Conservation (phyloP, 345 rosid genomes). For the Draba incana region DNA sequence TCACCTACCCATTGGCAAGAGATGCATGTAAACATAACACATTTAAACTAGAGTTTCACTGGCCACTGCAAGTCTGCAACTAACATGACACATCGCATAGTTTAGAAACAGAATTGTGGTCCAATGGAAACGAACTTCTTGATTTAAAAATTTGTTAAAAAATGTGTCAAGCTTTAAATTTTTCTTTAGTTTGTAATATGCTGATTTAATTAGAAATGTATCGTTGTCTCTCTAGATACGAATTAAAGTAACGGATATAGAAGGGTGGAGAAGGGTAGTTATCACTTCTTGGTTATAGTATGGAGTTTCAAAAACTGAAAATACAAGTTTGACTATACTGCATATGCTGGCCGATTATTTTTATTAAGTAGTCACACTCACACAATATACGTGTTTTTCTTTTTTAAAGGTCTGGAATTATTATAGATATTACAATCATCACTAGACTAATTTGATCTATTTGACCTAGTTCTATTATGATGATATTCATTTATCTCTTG, state of each 20-base stretch:
- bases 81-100: slow-evolving; percentile 1
- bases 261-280: slow-evolving; percentile 5
- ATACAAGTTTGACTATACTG: background rate
- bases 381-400: background rate
- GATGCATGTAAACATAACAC: background rate
- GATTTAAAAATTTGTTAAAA: background rate
- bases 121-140: background rate
- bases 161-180: background rate
- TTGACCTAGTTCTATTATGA: too few relatives aligned
- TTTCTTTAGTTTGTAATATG: too few relatives aligned
- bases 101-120: background rate
- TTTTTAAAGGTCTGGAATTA: too few relatives aligned
- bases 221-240: slow-evolving; percentile 10
- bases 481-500: too few relatives aligned
- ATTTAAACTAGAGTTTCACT: background rate
- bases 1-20: background rate
- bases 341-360: slow-evolving; percentile 1
- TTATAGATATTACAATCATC: too few relatives aligned
- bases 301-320: slow-evolving; percentile 1
- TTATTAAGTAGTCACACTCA: slow-evolving; percentile 16
- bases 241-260: slow-evolving; percentile 2
- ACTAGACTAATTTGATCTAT: too few relatives aligned
- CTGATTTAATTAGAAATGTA: background rate
- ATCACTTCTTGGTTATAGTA: background rate
- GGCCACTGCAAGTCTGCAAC: slow-evolving; percentile 16